Evolutionary conservation across 75 land plant genomes (phyloP), one percentile per base, ranked within the genome.

Genomic region (Pseudotsuga menziesii): DNA sequence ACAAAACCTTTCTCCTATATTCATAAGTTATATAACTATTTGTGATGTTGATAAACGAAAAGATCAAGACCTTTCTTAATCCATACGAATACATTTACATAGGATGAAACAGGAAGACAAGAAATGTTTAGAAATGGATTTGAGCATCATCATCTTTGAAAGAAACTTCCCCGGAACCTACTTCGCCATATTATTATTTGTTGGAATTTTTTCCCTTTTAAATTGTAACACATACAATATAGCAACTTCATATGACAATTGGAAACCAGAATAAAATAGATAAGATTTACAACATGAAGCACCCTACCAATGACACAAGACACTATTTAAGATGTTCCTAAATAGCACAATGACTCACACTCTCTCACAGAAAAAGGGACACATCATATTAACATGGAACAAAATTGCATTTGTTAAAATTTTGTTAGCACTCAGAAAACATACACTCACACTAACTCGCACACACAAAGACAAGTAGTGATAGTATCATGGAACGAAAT

Each of bases 321-420:
- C 0, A 1, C 1, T 60, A 19, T 29, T 32, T 52, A 19, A 57
- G 19, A 39, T 14, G 25, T 5, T 14, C 26, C 52, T 22, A 0
- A 4, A 54, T 57, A 25, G 32, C 32, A 23, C 25, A 7, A 58
- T 15, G 23, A 85, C 96, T 84, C 75, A 93, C 96, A 80, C 72
- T 91, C 84, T 94, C 32, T 29, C 32, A 29, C 32, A 29, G 32
- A 29, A 0, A 29, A 0, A 29, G 32, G 32, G 32, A 29, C 32
- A 29, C 32, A 1, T 1, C 32, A 29, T 29, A 29, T 29, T 29
- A 29, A 1, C 32, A 29, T 29, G 32, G 32, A 29, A 29, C 32
- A 1, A 29, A 29, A 29, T 29, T 29, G 32, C 32, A 29, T 29
- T 29, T 29, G 32, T 0, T 0, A 29, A 29, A 29, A 29, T 29